Conservation (phyloP, 257 asterid genomes). For the Solanum lignicaule region DNA sequence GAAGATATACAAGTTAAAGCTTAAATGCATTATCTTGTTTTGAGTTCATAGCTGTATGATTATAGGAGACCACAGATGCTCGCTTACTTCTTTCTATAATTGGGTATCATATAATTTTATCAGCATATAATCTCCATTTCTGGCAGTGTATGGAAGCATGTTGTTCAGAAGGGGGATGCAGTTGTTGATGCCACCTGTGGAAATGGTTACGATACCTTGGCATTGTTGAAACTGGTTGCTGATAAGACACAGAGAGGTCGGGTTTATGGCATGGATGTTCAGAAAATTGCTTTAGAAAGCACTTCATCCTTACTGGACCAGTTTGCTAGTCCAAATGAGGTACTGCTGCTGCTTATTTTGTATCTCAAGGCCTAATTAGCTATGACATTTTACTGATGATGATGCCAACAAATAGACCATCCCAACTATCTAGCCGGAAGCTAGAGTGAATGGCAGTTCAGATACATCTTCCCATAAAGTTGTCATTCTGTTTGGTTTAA, state of each 20-base stretch:
- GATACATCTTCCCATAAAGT: background rate
- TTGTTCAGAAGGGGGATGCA: conserved; percentile 65
- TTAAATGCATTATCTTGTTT: background rate
- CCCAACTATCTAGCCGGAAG: background rate
- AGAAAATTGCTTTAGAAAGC: conserved; percentile 60
- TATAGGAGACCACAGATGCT: background rate
- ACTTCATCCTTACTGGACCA: conserved; percentile 61
- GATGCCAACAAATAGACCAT: background rate
- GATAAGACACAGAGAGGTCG: conserved; percentile 48
- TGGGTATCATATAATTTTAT: background rate
- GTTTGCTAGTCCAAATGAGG: conserved; percentile 52
- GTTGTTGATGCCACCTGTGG: conserved; percentile 97
- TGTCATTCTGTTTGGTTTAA: background rate
- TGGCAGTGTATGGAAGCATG: conserved; percentile 70
- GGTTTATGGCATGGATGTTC: conserved; percentile 80
- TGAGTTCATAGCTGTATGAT: background rate
- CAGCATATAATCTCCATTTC: background rate
- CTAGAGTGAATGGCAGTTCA: background rate
- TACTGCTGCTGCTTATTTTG: conserved; percentile 3
- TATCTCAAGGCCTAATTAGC: background rate
- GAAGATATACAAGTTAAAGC: background rate
- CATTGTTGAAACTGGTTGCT: conserved; percentile 55
- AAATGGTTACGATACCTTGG: conserved; percentile 81
- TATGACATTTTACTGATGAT: background rate
- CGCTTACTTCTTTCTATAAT: background rate